Percentiles rank a stretch among this genome's conserved stretches.
These are phyloP conservation scores for Blastocystis sp. DNA, from an alignment of 352 stramenopile species.

Conservation along the genomic window DNA sequence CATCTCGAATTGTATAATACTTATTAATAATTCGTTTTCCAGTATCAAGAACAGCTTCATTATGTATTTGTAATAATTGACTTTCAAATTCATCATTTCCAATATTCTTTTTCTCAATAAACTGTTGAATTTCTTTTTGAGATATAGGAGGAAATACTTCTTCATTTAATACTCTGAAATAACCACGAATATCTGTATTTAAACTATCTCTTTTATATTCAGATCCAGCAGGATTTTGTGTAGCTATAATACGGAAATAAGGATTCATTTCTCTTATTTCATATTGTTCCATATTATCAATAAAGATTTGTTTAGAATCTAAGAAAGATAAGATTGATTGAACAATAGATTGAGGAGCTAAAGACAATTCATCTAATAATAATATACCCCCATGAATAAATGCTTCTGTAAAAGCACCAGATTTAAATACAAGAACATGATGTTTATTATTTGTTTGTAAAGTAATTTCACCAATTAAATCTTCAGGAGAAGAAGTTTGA, in stretches of 20 bases:
- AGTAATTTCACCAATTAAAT: slow-evolving; percentile 1
- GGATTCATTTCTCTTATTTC: slow-evolving; percentile 14
- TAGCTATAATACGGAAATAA: slow-evolving; percentile 24
- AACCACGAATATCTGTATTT: too few relatives aligned
- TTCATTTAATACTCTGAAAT: too few relatives aligned
- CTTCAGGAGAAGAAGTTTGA: slow-evolving; percentile 13
- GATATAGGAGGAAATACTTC: too few relatives aligned
- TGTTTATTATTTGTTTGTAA: neutral
- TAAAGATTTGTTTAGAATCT: neutral
- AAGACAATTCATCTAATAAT: slow-evolving; percentile 12
- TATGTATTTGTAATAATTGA: too few relatives aligned
- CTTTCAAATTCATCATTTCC: too few relatives aligned
- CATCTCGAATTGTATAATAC: too few relatives aligned
- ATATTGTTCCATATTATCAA: too few relatives aligned
- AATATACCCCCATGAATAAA: slow-evolving; percentile 12
- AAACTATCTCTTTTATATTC: neutral
- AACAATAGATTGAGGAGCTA: neutral
- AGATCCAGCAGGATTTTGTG: slow-evolving; percentile 1
- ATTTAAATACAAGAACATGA: neutral
- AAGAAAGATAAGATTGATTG: slow-evolving; percentile 10
- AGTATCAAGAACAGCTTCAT: too few relatives aligned
- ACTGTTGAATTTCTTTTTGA: too few relatives aligned
- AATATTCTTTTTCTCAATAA: too few relatives aligned
- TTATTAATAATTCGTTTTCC: too few relatives aligned
- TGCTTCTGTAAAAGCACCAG: slow-evolving; percentile 22